Evolutionary conservation across 116 monocot species (phyloP).

Genomic region (Trichopus zeylanicus): DNA sequence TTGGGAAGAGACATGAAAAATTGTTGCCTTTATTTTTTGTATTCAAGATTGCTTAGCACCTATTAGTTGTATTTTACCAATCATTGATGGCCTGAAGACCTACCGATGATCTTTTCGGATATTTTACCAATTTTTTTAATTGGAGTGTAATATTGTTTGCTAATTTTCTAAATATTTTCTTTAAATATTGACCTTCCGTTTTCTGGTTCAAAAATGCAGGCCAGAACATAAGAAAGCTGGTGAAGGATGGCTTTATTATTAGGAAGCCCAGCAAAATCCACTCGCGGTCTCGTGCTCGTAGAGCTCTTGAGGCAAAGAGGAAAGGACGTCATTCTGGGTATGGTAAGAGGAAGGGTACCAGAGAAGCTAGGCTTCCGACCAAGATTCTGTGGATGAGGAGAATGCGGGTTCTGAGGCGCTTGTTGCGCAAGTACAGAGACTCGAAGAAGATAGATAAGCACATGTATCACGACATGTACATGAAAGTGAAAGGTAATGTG

Average conservation of each 20-base stretch:
- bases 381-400: conserved; percentile 73
- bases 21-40: too few species aligned
- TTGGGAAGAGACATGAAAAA: too few species aligned
- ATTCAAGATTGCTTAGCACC: too few species aligned
- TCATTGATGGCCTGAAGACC: too few species aligned
- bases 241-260: conserved; percentile 69
- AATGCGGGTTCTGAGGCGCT: conserved; percentile 59
- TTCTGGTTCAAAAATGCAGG: conserved; percentile 32
- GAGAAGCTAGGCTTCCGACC: conserved; percentile 62
- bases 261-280: conserved; percentile 66
- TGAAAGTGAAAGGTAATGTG: conserved; percentile 74
- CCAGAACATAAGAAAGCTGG: conserved; percentile 57
- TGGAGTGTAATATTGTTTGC: too few species aligned
- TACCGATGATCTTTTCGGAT: too few species aligned
- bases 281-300: conserved; percentile 58
- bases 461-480: conserved; percentile 75
- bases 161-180: too few species aligned
- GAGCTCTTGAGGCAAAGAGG: conserved; percentile 55
- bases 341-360: conserved; percentile 66
- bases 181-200: too few species aligned
- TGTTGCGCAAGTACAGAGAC: conserved; percentile 59
- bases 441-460: conserved; percentile 67
- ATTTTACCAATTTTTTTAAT: too few species aligned
- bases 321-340: conserved; percentile 73
- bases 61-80: too few species aligned